Base-by-base conservation (phyloP, 768 basidiomycete genomes). In the Panaeolus papilionaceus region DNA sequence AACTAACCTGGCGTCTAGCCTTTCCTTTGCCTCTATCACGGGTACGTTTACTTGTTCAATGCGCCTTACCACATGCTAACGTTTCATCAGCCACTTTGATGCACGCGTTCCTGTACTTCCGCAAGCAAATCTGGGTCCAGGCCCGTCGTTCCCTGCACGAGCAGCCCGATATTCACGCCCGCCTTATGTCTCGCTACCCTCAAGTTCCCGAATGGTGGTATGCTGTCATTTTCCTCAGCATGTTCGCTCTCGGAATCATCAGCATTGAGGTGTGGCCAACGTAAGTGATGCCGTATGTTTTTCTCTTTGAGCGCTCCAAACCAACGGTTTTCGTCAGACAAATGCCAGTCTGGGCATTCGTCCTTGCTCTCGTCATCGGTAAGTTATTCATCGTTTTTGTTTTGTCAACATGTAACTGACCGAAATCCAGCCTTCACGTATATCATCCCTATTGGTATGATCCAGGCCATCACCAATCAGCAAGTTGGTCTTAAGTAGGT, bases 161-260 rank as follows among this genome's bases (percentile, higher is more conserved):
- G 71, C 91, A 94, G 71, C 89, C 91, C 2, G 93, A 95, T 78
- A 87, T 94, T 66, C 93, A 95, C 72, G 91, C 91, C 4, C 85
- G 92, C 3, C 81, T 94, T 51, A 95, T 95, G 93, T 82, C 84
- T 6, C 77, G 79, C 65, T 95, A 95, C 75, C 82, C 80, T 2
- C 90, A 89, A 74, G 81, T 94, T 38, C 93, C 93, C 0, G 87
- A 93, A 70, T 93, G 91, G 92, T 95, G 93, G 93, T 94, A 93
- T 72, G 71, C 82, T 18, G 72, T 81, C 66, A 81, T 94, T 51
- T 91, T 93, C 77, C 78, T 86, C 64, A 70, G 78, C 67, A 90
- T 90, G 86, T 92, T 92, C 72, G 80, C 80, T 3, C 80, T 91
- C 49, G 90, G 90, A 37, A 80, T 92, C 39, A 76, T 93, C 61